Conservation (phyloP, 2,329 filamentous ascomycete species). For the Colletotrichum navitas region DNA sequence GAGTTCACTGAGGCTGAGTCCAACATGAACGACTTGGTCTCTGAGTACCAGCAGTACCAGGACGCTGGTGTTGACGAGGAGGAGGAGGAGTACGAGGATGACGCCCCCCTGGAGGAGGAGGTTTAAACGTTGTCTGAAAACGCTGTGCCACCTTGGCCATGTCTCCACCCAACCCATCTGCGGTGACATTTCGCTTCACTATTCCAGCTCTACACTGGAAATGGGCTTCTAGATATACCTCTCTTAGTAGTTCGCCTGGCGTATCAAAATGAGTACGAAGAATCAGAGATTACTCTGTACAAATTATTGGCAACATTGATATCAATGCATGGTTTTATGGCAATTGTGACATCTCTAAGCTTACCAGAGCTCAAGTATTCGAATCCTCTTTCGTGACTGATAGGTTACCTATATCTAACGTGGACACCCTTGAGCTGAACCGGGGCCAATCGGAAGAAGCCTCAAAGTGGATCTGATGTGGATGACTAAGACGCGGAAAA, state of each 20-base stretch:
- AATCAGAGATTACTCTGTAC: conserved; percentile 45
- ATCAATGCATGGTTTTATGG: neutral
- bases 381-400: neutral
- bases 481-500: conserved; percentile 53
- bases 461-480: conserved; percentile 1
- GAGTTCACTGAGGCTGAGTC: conserved; percentile 99
- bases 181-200: conserved; percentile 45
- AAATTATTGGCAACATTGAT: conserved; percentile 9
- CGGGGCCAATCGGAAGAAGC: conserved; percentile 24
- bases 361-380: too few species aligned
- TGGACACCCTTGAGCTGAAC: neutral
- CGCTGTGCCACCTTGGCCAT: neutral
- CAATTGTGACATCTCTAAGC: neutral
- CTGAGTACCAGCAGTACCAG: conserved; percentile 99
- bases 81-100: conserved; percentile 95
- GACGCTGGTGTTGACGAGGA: conserved; percentile 97
- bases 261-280: conserved; percentile 49
- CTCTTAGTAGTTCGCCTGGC: conserved; percentile 50
- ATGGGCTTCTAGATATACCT: conserved; percentile 58
- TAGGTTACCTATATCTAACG: neutral
- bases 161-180: conserved; percentile 20
- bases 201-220: conserved; percentile 45
- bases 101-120: conserved; percentile 81
- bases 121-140: conserved; percentile 52
- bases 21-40: conserved; percentile 99